phyloP scores from a whole-genome alignment of 1,284 basidiomycete species.

The Cutaneotrichosporon daszewskae region DNA sequence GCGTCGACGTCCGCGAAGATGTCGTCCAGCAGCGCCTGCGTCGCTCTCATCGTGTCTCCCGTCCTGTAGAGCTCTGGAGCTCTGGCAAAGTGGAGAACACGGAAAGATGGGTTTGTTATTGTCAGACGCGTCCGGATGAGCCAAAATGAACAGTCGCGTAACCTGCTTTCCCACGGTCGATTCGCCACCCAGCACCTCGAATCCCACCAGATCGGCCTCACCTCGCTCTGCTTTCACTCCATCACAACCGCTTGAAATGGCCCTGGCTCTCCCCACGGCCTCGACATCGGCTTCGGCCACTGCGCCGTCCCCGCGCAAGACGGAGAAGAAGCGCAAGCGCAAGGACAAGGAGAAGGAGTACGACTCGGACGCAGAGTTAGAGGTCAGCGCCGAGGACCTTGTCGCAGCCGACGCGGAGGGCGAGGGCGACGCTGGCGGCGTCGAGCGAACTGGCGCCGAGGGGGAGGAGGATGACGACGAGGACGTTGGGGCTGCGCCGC shows the following conservation, averaged over 20 bases:
- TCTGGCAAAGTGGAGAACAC: too few relatives aligned
- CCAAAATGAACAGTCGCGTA: constrained; percentile 16
- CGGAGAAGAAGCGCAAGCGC: constrained; percentile 15
- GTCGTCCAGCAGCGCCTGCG: constrained; percentile 12
- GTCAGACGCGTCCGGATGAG: constrained; percentile 1
- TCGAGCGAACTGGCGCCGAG: constrained; percentile 9
- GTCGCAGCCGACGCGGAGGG: constrained; percentile 11
- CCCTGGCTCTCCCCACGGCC: constrained; percentile 15
- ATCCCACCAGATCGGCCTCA: too few relatives aligned
- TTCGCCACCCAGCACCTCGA: neutral
- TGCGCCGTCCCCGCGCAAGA: constrained; percentile 9
- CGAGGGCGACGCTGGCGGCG: too few relatives aligned
- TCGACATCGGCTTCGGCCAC: constrained; percentile 1
- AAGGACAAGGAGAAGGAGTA: constrained; percentile 7
- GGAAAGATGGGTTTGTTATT: too few relatives aligned
- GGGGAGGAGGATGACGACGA: constrained; percentile 24
- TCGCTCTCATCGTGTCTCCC: too few relatives aligned
- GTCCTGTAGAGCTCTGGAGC: too few relatives aligned
- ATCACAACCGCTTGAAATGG: constrained; percentile 3
- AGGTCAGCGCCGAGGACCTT: constrained; percentile 20
- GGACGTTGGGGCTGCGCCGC: constrained; percentile 9
- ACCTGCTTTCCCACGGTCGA: constrained; percentile 7
- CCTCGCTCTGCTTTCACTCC: neutral
- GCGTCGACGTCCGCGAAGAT: constrained; percentile 18
- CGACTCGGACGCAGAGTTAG: constrained; percentile 19